Percentiles rank a stretch among this genome's conserved stretches.
Evolutionary conservation across 352 stramenopile genomes (phyloP).

Genomic region (Pythium volutum): DNA sequence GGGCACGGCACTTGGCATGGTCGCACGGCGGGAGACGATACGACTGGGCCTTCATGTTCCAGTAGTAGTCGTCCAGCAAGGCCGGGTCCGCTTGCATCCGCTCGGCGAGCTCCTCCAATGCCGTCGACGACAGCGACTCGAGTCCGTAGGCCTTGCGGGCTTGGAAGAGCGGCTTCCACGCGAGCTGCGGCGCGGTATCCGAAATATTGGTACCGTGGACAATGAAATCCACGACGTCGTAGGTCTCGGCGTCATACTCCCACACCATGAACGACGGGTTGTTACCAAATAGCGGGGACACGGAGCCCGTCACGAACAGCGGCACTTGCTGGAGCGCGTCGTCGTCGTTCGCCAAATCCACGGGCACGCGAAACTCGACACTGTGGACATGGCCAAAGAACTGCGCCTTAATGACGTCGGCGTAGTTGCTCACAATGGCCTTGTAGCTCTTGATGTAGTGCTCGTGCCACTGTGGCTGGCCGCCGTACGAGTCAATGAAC

Average conservation of each 20-base stretch:
- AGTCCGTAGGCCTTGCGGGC: slow-evolving; percentile 58
- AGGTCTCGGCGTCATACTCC: slow-evolving; percentile 62
- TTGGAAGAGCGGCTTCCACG: slow-evolving; percentile 56
- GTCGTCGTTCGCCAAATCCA: slow-evolving; percentile 8
- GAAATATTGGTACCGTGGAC: slow-evolving; percentile 81
- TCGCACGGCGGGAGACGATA: slow-evolving; percentile 42
- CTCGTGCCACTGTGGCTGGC: slow-evolving; percentile 80
- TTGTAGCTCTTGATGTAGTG: slow-evolving; percentile 85
- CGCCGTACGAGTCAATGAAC: slow-evolving; percentile 83
- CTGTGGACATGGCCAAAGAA: slow-evolving; percentile 92
- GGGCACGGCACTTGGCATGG: slow-evolving; percentile 42
- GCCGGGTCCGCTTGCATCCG: slow-evolving; percentile 45
- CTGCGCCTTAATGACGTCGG: slow-evolving; percentile 72
- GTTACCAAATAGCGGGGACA: slow-evolving; percentile 89
- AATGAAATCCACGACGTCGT: slow-evolving; percentile 68
- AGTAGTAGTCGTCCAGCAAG: slow-evolving; percentile 73
- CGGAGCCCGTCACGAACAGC: slow-evolving; percentile 72
- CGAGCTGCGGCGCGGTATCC: slow-evolving; percentile 27
- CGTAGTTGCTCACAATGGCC: slow-evolving; percentile 57
- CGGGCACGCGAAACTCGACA: slow-evolving; percentile 84
- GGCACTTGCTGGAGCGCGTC: slow-evolving; percentile 43
- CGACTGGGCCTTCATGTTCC: slow-evolving; percentile 82
- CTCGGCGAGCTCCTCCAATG: slow-evolving; percentile 44
- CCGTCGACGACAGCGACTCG: slow-evolving; percentile 36
- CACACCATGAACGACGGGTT: slow-evolving; percentile 91